These are phyloP conservation scores for Drechslerella stenobrocha DNA, from an alignment of 2,329 filamentous ascomycete genomes.

Conservation along the genomic window DNA sequence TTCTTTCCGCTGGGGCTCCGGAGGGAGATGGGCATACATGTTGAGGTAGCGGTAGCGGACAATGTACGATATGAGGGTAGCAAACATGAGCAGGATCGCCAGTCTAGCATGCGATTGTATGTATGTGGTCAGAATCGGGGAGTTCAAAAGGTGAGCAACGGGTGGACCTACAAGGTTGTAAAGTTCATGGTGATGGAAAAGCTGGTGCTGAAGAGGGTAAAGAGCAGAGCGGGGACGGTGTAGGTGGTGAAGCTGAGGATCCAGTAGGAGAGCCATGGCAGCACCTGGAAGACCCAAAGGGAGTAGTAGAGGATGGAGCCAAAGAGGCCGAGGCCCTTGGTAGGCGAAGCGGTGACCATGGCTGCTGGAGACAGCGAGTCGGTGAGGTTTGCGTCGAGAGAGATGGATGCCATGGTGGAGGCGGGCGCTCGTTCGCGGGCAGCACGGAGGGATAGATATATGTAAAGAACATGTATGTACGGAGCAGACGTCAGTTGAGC, in stretches of 20 bases:
- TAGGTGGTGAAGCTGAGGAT: conserved; percentile 82
- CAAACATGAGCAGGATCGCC: conserved; percentile 73
- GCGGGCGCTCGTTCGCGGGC: conserved; percentile 1
- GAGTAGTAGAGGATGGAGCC: conserved; percentile 37
- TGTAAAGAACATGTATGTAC: not conserved
- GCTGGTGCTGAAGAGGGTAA: conserved; percentile 85
- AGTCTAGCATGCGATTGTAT: conserved; percentile 60
- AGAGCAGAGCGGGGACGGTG: conserved; percentile 84
- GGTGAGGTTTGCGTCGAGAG: conserved; percentile 14
- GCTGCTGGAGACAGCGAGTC: conserved; percentile 14
- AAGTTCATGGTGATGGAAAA: conserved; percentile 98
- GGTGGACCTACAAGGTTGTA: conserved; percentile 74
- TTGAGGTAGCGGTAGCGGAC: conserved; percentile 94
- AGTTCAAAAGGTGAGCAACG: not conserved
- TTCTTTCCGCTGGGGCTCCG: conserved; percentile 93
- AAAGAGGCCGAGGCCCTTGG: conserved; percentile 29
- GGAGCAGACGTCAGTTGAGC: conserved; percentile 4
- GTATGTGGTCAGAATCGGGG: conserved; percentile 13
- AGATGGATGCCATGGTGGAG: conserved; percentile 28
- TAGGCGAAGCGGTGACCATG: conserved; percentile 41
- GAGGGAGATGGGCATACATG: conserved; percentile 91
- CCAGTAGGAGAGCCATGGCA: conserved; percentile 65
- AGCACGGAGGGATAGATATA: conserved; percentile 21
- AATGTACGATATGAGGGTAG: conserved; percentile 89
- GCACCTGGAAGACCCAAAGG: conserved; percentile 48